Base-by-base conservation (phyloP, 495 filamentous ascomycete genomes). In the Pseudoneurospora amorphoporcata region DNA sequence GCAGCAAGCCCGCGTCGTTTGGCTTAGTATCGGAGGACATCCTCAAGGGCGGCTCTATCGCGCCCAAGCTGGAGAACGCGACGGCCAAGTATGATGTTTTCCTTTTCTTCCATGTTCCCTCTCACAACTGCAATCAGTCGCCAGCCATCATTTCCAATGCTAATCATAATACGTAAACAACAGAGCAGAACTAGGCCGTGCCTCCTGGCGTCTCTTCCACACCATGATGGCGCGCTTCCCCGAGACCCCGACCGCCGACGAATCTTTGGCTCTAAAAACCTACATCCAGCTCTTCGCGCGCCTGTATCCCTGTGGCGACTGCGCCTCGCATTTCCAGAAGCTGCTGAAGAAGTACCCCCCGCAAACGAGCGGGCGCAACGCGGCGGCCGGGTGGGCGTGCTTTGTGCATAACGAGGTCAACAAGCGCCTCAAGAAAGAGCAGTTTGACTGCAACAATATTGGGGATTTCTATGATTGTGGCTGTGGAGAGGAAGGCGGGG, bases 351-450 rank as follows among this genome's bases (percentile, higher is more conserved):
- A 92, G 72, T 98, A 89, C 76, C 95, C 95, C n/a, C 95, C 95
- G 4, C 95, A 99, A 77, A 93, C 94, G 40, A 90, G 90, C 32
- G 92, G 90, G 8, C 89, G 95, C 71, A 92, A 91, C 74, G 88
- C 90, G 0, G 95, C 95, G 2, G 92, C 92, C 0, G 92, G 90
- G 6, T 98, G 95, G 95, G 95, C 91, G 2, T 99, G 95, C 78
- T 92, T 92, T 76, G 91, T 98, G 43, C 95, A 99, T 77, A 99
- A 99, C 76, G 88, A 93, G 77, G 94, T 99, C 71, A 99, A 99
- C 81, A 88, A 91, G 79, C 89, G 93, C 77, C 84, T 98, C 71
- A 82, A 88, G 71, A 99, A 99, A 81, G 84, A 86, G 0, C 74
- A 89, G 69, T 98, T 97, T 80, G 93, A 98, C 79, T 99, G 95